Percentiles rank a stretch among this genome's conserved stretches.
Evolutionary conservation across 441 rosid species (phyloP).

Genomic region (Brassica balearica): DNA sequence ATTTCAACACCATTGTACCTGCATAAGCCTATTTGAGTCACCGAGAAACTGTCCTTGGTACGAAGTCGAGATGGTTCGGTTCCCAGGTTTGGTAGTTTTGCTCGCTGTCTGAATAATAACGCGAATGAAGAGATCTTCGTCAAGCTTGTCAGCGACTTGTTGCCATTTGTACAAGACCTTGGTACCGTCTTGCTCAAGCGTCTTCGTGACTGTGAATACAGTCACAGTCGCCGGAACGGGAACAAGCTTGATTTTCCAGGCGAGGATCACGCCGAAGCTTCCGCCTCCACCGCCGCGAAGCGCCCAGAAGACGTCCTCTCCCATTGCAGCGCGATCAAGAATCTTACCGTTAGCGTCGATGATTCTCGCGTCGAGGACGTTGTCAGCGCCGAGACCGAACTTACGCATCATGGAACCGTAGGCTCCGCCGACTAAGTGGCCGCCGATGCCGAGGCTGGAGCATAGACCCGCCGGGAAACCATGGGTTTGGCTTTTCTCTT

Average conservation of each 20-base stretch:
- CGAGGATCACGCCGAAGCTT: constrained; percentile 46
- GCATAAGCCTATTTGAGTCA: constrained; percentile 30
- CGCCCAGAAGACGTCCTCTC: constrained; percentile 53
- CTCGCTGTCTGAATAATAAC: constrained; percentile 12
- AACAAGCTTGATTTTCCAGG: constrained; percentile 48
- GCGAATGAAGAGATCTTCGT: constrained; percentile 46
- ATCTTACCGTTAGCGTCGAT: constrained; percentile 47
- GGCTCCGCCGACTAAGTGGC: constrained; percentile 53
- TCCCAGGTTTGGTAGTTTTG: constrained; percentile 21
- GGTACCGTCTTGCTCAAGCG: constrained; percentile 46
- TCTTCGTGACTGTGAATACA: constrained; percentile 44
- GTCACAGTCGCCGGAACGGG: constrained; percentile 44
- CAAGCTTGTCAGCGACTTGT: constrained; percentile 46
- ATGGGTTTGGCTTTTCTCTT: constrained; percentile 48
- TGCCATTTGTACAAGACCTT: constrained; percentile 47
- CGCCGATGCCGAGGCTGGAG: constrained; percentile 52
- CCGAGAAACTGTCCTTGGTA: constrained; percentile 49
- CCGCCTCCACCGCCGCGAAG: constrained; percentile 51
- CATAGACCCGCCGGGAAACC: constrained; percentile 56
- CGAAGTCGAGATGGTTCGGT: constrained; percentile 33
- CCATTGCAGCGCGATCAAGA: constrained; percentile 49
- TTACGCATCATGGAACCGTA: constrained; percentile 54
- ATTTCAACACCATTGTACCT: not conserved
- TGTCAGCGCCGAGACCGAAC: constrained; percentile 52
- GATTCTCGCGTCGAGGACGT: constrained; percentile 53